phyloP scores from a whole-genome alignment of 495 filamentous ascomycete genomes.

The Hyaloscypha bicolor region DNA sequence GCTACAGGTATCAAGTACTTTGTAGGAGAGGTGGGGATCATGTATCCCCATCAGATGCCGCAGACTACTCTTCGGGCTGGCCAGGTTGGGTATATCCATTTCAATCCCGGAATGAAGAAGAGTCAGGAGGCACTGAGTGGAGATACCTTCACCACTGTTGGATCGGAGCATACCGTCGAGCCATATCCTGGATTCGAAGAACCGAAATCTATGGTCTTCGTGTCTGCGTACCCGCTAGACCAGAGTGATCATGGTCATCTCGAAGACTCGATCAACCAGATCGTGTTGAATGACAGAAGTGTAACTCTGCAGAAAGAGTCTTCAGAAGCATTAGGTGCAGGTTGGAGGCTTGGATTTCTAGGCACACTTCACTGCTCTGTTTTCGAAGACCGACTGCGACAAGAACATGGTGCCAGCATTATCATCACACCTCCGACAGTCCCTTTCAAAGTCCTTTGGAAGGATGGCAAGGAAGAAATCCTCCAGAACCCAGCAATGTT shows the following conservation, averaged over 20 bases:
- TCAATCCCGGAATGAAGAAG: constrained; percentile 97
- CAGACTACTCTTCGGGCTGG: constrained; percentile 82
- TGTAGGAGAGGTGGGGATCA: constrained; percentile 95
- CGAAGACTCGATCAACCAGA: constrained; percentile 92
- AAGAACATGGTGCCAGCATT: constrained; percentile 92
- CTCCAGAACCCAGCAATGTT: constrained; percentile 86
- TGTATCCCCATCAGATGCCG: constrained; percentile 87
- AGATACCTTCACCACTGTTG: constrained; percentile 89
- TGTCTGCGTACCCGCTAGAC: constrained; percentile 92
- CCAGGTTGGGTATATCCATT: constrained; percentile 93
- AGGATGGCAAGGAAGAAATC: constrained; percentile 69
- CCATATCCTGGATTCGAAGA: constrained; percentile 93
- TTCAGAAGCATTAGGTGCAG: constrained; percentile 89
- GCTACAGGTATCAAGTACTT: constrained; percentile 85
- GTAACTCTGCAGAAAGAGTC: constrained; percentile 92
- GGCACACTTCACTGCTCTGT: constrained; percentile 97
- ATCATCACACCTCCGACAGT: constrained; percentile 97
- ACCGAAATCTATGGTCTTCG: constrained; percentile 98
- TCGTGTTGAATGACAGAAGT: constrained; percentile 92
- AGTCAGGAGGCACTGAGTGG: constrained; percentile 95
- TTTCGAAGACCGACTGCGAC: constrained; percentile 93
- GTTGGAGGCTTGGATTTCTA: constrained; percentile 93
- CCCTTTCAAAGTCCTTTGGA: constrained; percentile 82
- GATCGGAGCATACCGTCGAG: constrained; percentile 74
- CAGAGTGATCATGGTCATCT: constrained; percentile 83